phyloP scores from a whole-genome alignment of 768 basidiomycete genomes.

The Megacollybia marginata region DNA sequence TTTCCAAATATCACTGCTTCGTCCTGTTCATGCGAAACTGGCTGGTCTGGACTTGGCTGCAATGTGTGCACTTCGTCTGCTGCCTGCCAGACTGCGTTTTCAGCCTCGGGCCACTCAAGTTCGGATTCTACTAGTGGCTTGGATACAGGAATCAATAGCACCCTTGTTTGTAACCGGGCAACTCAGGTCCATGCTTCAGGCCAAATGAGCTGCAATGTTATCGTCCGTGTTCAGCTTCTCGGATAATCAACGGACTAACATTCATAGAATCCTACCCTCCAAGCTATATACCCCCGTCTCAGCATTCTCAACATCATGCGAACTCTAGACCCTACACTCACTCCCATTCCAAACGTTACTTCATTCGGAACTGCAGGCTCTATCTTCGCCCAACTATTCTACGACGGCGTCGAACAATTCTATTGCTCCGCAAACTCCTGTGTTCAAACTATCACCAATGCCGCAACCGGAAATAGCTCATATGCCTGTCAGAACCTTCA shows the following conservation, averaged over 20 bases:
- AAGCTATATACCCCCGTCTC: constrained; percentile 61
- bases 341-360: constrained; percentile 58
- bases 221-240: constrained; percentile 39
- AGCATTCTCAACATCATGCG: constrained; percentile 77
- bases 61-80: constrained; percentile 67
- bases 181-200: constrained; percentile 72
- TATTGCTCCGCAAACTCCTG: constrained; percentile 73
- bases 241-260: constrained; percentile 1
- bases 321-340: constrained; percentile 59
- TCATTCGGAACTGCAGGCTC: constrained; percentile 47
- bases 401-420: constrained; percentile 83
- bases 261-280: constrained; percentile 74
- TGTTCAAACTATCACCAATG: constrained; percentile 41
- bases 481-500: constrained; percentile 71
- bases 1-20: constrained; percentile 63
- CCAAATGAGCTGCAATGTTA: constrained; percentile 80
- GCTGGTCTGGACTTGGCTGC: constrained; percentile 75
- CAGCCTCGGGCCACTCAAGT: constrained; percentile 29
- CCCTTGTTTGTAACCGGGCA: constrained; percentile 63
- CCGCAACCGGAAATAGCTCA: constrained; percentile 31
- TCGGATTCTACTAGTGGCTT: constrained; percentile 19
- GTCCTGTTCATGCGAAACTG: constrained; percentile 61
- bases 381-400: constrained; percentile 67
- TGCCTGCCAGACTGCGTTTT: constrained; percentile 63
- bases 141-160: constrained; percentile 42